These are phyloP conservation scores for Phialophora tarda DNA, from an alignment of 2,329 filamentous ascomycete genomes.

Conservation along the genomic window DNA sequence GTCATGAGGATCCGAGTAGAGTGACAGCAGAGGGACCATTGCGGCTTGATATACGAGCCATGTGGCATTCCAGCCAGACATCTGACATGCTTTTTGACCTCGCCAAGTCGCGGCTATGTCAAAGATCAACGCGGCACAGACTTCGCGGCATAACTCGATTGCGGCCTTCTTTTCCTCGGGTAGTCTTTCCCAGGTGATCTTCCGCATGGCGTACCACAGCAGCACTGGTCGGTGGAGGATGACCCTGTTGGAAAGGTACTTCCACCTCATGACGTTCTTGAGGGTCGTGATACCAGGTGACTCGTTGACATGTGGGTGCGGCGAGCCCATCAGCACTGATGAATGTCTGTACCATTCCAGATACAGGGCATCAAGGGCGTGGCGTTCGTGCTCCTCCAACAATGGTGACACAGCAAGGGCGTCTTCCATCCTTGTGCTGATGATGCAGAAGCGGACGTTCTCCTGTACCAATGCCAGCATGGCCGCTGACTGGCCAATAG, in stretches of 20 bases:
- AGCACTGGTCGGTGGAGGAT: constrained; percentile 75
- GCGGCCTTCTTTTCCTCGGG: constrained; percentile 69
- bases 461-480: constrained; percentile 54
- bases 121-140: constrained; percentile 72
- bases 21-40: constrained; percentile 76
- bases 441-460: constrained; percentile 79
- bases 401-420: constrained; percentile 72
- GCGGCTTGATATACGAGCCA: constrained; percentile 82
- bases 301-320: constrained; percentile 59
- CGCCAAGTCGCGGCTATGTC: constrained; percentile 74
- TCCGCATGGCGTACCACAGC: constrained; percentile 65
- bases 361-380: constrained; percentile 69
- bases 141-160: constrained; percentile 70
- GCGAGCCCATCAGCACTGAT: constrained; percentile 67
- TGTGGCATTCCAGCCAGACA: constrained; percentile 79
- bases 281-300: constrained; percentile 30
- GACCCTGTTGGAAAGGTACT: constrained; percentile 78
- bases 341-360: constrained; percentile 74
- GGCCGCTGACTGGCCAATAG: constrained; percentile 42
- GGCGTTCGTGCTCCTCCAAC: constrained; percentile 69
- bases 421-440: constrained; percentile 78
- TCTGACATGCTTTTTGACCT: constrained; percentile 63
- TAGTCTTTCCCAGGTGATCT: constrained; percentile 58
- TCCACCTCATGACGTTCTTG: constrained; percentile 73
- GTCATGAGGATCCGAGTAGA: constrained; percentile 69